These are phyloP conservation scores for Vitis hybrid DNA, from an alignment of 177 flowering plant species.

Conservation along the genomic window DNA sequence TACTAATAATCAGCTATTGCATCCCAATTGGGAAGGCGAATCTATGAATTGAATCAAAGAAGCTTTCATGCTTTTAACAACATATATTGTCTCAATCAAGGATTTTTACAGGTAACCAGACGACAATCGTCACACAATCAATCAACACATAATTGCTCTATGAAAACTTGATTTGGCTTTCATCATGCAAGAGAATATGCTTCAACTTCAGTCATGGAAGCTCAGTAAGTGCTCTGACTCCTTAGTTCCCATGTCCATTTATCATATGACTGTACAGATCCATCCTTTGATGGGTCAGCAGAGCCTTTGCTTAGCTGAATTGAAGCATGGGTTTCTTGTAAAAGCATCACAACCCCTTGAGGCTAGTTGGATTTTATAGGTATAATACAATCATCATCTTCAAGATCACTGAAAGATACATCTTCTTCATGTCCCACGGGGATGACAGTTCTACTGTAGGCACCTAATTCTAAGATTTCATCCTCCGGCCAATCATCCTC, in stretches of 20 bases:
- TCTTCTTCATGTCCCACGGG: slow-evolving; percentile 49
- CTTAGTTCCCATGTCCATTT: slow-evolving; percentile 4
- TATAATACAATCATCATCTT: slow-evolving; percentile 52
- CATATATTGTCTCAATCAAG: too few species aligned
- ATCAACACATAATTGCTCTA: slow-evolving; percentile 5
- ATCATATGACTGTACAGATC: neutral
- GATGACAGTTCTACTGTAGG: slow-evolving; percentile 21
- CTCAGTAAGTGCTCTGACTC: neutral
- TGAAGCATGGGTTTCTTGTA: slow-evolving; percentile 18
- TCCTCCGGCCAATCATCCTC: slow-evolving; percentile 67
- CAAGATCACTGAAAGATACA: slow-evolving; percentile 91
- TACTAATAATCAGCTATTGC: too few species aligned
- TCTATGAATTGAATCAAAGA: too few species aligned
- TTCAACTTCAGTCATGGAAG: neutral
- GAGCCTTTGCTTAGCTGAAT: slow-evolving; percentile 22
- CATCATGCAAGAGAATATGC: slow-evolving; percentile 1
- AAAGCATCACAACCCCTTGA: slow-evolving; percentile 20
- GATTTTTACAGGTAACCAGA: too few species aligned
- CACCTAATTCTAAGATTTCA: slow-evolving; percentile 37
- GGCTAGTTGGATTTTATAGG: slow-evolving; percentile 42
- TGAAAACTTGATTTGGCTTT: neutral
- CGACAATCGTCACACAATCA: slow-evolving; percentile 6
- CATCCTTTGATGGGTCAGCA: slow-evolving; percentile 6
- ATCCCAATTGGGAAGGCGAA: too few species aligned
- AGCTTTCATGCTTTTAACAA: too few species aligned